These are phyloP conservation scores for Cantharellus anzutake DNA, from an alignment of 768 basidiomycete species.

Conservation along the genomic window DNA sequence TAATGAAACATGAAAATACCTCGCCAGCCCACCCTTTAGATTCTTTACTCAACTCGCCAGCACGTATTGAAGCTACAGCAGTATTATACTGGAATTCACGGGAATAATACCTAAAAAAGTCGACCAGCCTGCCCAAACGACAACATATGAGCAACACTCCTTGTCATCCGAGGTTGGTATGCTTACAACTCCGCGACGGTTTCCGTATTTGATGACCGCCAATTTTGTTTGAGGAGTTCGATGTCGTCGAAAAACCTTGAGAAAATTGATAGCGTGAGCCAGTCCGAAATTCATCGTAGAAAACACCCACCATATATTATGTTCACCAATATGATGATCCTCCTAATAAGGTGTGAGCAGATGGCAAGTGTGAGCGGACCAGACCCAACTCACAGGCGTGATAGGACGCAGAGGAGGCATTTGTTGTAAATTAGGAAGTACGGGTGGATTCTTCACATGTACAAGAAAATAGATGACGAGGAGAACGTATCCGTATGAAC, in stretches of 20 bases:
- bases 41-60: slow-evolving; percentile 77
- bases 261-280: neutral
- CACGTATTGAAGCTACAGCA: slow-evolving; percentile 79
- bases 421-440: slow-evolving; percentile 89
- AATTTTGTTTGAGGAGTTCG: slow-evolving; percentile 74
- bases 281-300: neutral
- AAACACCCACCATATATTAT: slow-evolving; percentile 52
- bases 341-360: slow-evolving; percentile 27
- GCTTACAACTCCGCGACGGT: slow-evolving; percentile 81
- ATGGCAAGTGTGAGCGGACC: neutral
- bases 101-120: slow-evolving; percentile 94
- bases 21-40: slow-evolving; percentile 91
- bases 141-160: neutral
- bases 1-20: slow-evolving; percentile 26
- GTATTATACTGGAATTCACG: slow-evolving; percentile 85
- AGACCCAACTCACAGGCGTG: slow-evolving; percentile 32
- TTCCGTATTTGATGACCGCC: slow-evolving; percentile 87
- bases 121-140: slow-evolving; percentile 51
- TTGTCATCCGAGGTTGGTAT: neutral
- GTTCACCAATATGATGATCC: slow-evolving; percentile 59
- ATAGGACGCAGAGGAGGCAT: slow-evolving; percentile 84
- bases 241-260: slow-evolving; percentile 96
- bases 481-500: slow-evolving; percentile 93
- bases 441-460: slow-evolving; percentile 93
- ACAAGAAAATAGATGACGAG: slow-evolving; percentile 96